Conservation (phyloP, 1,139 yeast species). For the Protomyces pachydermus region DNA sequence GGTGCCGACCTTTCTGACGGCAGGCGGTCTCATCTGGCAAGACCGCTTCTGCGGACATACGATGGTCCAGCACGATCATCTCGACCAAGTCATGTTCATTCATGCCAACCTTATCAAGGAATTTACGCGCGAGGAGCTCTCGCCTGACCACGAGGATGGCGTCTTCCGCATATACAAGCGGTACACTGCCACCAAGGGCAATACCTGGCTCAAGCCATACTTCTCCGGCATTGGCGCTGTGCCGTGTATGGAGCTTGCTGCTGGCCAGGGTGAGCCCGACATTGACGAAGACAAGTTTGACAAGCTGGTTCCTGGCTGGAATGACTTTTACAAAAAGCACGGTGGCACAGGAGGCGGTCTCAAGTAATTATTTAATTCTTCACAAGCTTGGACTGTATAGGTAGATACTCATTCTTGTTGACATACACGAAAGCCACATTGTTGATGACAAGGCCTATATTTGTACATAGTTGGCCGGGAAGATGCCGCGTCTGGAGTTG, state of each 20-base stretch:
- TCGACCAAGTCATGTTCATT: conserved; percentile 17
- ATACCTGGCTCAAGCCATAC: conserved; percentile 25
- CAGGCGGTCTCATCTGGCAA: conserved; percentile 27
- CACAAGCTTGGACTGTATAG: background rate
- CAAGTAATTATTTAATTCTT: background rate
- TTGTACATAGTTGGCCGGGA: conserved; percentile 96
- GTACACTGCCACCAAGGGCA: conserved; percentile 20
- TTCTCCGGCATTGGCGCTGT: conserved; percentile 18
- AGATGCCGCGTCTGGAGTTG: conserved; percentile 79
- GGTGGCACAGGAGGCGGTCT: conserved; percentile 25
- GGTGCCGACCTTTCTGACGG: conserved; percentile 22
- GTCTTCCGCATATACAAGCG: conserved; percentile 22
- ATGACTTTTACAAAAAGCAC: conserved; percentile 25
- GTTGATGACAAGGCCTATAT: conserved; percentile 37
- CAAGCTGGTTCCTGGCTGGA: conserved; percentile 24
- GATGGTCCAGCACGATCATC: conserved; percentile 25
- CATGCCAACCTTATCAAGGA: conserved; percentile 27
- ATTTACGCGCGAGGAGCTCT: conserved; percentile 11
- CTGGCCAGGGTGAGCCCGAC: conserved; percentile 24
- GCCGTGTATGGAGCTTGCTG: conserved; percentile 24
- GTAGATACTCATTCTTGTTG: background rate
- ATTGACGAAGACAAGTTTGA: conserved; percentile 20
- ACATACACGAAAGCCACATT: background rate
- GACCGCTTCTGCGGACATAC: conserved; percentile 27
- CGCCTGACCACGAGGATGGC: conserved; percentile 25